phyloP scores from a whole-genome alignment of 805 yeast species.

The Zygosaccharomyces bisporus region DNA sequence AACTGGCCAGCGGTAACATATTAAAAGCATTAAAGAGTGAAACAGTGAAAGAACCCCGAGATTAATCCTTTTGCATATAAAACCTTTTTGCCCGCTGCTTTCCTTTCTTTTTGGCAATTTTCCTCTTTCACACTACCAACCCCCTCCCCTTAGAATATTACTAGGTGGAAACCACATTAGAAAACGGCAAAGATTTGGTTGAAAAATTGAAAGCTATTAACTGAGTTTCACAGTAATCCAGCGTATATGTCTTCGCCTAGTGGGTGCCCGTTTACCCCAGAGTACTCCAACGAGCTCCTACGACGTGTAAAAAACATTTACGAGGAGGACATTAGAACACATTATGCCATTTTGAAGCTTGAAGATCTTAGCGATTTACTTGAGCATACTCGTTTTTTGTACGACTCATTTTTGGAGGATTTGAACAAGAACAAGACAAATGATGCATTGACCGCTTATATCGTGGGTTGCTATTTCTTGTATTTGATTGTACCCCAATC shows the following conservation, averaged over 20 bases:
- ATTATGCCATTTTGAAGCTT: constrained; percentile 33
- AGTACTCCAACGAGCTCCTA: constrained; percentile 39
- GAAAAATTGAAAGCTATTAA: background rate
- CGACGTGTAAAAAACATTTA: constrained; percentile 32
- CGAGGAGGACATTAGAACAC: constrained; percentile 35
- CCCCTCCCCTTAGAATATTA: background rate
- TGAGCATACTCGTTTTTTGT: constrained; percentile 37
- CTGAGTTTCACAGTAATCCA: background rate
- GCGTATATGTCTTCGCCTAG: background rate
- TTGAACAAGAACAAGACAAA: constrained; percentile 19
- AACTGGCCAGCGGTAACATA: background rate
- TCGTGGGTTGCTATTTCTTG: constrained; percentile 39
- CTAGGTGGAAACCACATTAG: background rate
- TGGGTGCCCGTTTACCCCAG: constrained; percentile 35
- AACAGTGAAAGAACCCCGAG: background rate
- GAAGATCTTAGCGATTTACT: constrained; percentile 38
- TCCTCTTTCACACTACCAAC: background rate
- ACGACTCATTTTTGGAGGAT: constrained; percentile 33
- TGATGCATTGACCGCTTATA: constrained; percentile 35
- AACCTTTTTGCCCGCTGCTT: background rate
- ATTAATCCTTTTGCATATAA: background rate
- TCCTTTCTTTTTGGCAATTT: background rate
- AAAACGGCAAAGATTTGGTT: background rate
- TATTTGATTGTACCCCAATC: constrained; percentile 40
- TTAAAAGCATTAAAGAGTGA: background rate